Percentiles rank a stretch among this genome's conserved stretches.
Evolutionary conservation across 2,329 filamentous ascomycete genomes (phyloP).

Genomic region (Pyrenophora seminiperda): DNA sequence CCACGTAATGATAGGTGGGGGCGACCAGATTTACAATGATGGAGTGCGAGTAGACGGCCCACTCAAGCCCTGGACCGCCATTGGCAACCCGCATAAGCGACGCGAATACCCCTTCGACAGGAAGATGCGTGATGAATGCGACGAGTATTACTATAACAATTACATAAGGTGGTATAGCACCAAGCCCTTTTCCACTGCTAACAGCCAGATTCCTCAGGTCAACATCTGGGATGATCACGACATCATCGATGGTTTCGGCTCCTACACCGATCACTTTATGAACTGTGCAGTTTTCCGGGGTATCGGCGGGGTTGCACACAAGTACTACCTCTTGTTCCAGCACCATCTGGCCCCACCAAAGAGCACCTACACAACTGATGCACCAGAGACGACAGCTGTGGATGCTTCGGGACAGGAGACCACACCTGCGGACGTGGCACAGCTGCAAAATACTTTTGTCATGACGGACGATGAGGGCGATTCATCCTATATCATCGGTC

Average conservation of each 20-base stretch:
- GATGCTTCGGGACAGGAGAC: conserved; percentile 60
- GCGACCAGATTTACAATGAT: conserved; percentile 81
- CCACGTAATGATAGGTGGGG: conserved; percentile 81
- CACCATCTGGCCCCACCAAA: conserved; percentile 82
- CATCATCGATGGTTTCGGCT: conserved; percentile 70
- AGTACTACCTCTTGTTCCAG: conserved; percentile 70
- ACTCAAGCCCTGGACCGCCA: conserved; percentile 68
- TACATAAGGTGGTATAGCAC: conserved; percentile 72
- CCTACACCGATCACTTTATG: conserved; percentile 71
- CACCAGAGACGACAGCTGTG: conserved; percentile 57
- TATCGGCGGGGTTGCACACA: conserved; percentile 63
- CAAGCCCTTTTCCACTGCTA: conserved; percentile 64
- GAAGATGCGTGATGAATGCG: conserved; percentile 62
- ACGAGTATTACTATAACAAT: conserved; percentile 67
- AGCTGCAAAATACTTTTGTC: conserved; percentile 77
- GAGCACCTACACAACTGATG: conserved; percentile 83
- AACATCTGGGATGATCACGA: conserved; percentile 71
- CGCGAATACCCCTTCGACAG: conserved; percentile 69
- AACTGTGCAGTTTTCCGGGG: conserved; percentile 67
- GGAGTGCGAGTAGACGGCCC: conserved; percentile 85
- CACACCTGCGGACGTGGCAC: conserved; percentile 67
- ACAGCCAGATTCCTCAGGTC: conserved; percentile 66
- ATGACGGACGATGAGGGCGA: conserved; percentile 63
- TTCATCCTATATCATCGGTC: conserved; percentile 77
- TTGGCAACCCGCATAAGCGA: conserved; percentile 64